Base-by-base conservation (phyloP, 164 flowering plant genomes). In the Vitis riparia region DNA sequence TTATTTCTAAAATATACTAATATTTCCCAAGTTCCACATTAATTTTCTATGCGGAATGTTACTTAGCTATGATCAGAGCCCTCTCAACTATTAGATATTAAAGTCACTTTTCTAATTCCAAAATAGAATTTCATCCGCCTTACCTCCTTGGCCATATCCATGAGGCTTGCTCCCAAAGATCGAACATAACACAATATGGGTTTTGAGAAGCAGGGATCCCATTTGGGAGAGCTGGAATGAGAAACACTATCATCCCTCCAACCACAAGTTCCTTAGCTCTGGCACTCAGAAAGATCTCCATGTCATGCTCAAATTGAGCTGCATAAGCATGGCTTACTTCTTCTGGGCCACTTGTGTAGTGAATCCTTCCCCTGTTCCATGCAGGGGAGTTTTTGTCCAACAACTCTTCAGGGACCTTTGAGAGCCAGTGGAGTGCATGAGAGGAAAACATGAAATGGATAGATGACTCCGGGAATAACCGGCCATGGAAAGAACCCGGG, bases 61-160 rank as follows among this genome's bases (percentile, higher is more conserved):
- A 19, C 23, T 19, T 19, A 19, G 23, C 23, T 19, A 19, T 19
- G 23, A 19, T 19, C 23, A 19, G 23, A 19, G 23, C 17, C 23
- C 23, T 19, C 23, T 19, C 23, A 19, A 19, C 23, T 19, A 19
- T 19, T 19, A 19, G 23, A 19, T 19, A 19, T 19, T 1, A 19
- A 19, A 19, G 23, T 19, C 23, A 19, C 23, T 19, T 19, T 19
- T 19, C 23, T 19, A 19, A 19, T 19, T 19, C 23, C 23, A 19
- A 19, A 19, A 19, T 19, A 19, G 23, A 19, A 19, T 19, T 19
- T 19, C 23, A 1, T 19, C 23, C 23, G 23, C 3, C 37, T 32
- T 53, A 75, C 78, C 75, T 29, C 60, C 48, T 62, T 56, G 0
- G 47, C 76, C 78, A 78, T 68, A 8, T 78, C 81, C 71, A 53